These are phyloP conservation scores for Lyophyllum atratum DNA, from an alignment of 768 basidiomycete species.

Conservation along the genomic window DNA sequence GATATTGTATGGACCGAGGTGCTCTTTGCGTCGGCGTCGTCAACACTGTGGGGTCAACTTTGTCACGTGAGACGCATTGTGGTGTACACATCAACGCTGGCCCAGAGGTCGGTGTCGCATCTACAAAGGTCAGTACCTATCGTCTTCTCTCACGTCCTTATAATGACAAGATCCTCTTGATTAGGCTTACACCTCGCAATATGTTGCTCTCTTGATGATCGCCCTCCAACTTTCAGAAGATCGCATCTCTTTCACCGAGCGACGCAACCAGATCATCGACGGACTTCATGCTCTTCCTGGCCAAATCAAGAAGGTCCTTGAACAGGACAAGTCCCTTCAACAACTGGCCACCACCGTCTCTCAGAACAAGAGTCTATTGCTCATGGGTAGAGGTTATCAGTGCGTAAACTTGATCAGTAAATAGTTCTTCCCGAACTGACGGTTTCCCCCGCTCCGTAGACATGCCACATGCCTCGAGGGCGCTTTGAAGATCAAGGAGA, in stretches of 20 bases:
- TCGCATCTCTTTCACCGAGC: conserved; percentile 88
- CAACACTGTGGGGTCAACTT: conserved; percentile 97
- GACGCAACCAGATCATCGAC: conserved; percentile 91
- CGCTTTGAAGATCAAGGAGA: conserved; percentile 99
- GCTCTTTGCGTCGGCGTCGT: conserved; percentile 97
- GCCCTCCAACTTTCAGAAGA: conserved; percentile 98
- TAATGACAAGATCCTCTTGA: conserved; percentile 8
- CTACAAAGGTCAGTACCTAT: conserved; percentile 78
- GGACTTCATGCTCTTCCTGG: conserved; percentile 88
- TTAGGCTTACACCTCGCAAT: conserved; percentile 97
- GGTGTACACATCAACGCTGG: conserved; percentile 99
- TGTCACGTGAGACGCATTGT: conserved; percentile 97
- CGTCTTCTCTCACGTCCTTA: neutral
- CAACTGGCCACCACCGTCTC: conserved; percentile 80
- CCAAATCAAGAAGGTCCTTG: conserved; percentile 87
- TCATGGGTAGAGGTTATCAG: conserved; percentile 99
- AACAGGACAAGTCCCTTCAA: conserved; percentile 74
- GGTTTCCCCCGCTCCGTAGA: conserved; percentile 31
- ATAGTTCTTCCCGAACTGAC: conserved; percentile 3
- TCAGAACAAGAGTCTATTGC: conserved; percentile 82
- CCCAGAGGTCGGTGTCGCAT: conserved; percentile 98
- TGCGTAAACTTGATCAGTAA: conserved; percentile 36
- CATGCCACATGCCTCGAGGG: conserved; percentile 98
- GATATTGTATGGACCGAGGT: conserved; percentile 96
- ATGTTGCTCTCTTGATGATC: conserved; percentile 97